Evolutionary conservation across 768 basidiomycete genomes (phyloP).

Genomic region (Daedaleopsis nitida): DNA sequence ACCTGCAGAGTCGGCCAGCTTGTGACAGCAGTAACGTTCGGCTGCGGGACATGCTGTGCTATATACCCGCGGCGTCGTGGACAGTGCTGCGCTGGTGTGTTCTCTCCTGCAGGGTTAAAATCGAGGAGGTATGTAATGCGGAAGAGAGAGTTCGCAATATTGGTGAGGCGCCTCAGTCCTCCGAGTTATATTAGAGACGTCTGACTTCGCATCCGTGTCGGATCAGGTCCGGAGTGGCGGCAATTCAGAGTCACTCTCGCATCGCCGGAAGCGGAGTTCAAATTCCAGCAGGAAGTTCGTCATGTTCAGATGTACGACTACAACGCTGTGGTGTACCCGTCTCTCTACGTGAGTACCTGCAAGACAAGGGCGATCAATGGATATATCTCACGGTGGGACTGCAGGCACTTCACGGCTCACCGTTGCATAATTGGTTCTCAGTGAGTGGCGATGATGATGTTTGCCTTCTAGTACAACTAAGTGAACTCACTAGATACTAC

Average conservation of each 20-base stretch:
- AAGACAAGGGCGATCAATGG: neutral
- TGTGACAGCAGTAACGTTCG: slow-evolving; percentile 31
- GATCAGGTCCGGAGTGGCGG: slow-evolving; percentile 46
- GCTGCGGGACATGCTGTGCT: slow-evolving; percentile 50
- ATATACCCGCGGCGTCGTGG: slow-evolving; percentile 62
- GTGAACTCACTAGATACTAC: slow-evolving; percentile 51
- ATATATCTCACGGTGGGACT: neutral
- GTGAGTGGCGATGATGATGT: slow-evolving; percentile 34
- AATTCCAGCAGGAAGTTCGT: slow-evolving; percentile 49
- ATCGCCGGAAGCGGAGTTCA: slow-evolving; percentile 68
- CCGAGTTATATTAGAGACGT: neutral
- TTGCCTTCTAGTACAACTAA: neutral
- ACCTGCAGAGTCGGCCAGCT: slow-evolving; percentile 39
- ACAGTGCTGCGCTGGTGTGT: slow-evolving; percentile 67
- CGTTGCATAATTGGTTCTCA: slow-evolving; percentile 68
- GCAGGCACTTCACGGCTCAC: slow-evolving; percentile 70
- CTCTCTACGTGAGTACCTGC: slow-evolving; percentile 30
- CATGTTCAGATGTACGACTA: slow-evolving; percentile 37
- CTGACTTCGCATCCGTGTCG: neutral
- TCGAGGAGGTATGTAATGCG: slow-evolving; percentile 57
- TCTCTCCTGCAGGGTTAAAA: slow-evolving; percentile 71
- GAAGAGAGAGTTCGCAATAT: slow-evolving; percentile 57
- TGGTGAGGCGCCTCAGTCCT: slow-evolving; percentile 34
- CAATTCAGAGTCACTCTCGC: slow-evolving; percentile 74
- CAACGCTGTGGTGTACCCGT: slow-evolving; percentile 46